Percentiles rank a stretch among this genome's conserved stretches.
Conservation (phyloP, 2,329 filamentous ascomycete genomes). For the Calonectria pseudoreteaudii region DNA sequence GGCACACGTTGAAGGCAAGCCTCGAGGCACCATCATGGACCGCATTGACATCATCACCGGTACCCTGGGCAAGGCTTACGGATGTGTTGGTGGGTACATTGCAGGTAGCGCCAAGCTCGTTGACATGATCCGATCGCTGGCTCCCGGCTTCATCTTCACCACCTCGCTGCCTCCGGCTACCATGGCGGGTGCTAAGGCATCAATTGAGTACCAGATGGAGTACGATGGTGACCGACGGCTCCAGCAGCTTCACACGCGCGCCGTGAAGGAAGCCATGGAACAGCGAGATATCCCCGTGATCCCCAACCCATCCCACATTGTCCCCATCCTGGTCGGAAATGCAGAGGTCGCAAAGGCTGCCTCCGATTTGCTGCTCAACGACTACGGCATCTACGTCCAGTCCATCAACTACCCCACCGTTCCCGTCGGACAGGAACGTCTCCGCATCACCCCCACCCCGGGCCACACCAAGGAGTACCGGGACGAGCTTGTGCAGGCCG, state of each 20-base stretch:
- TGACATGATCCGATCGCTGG: slow-evolving; percentile 92
- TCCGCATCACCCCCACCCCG: slow-evolving; percentile 95
- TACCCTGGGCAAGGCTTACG: slow-evolving; percentile 97
- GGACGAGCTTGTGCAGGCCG: slow-evolving; percentile 83
- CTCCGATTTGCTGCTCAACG: slow-evolving; percentile 89
- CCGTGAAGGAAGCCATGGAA: slow-evolving; percentile 86
- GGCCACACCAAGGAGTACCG: slow-evolving; percentile 89
- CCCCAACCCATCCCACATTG: slow-evolving; percentile 96
- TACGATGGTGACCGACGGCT: slow-evolving; percentile 89
- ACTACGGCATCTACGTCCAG: slow-evolving; percentile 96
- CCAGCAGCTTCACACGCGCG: slow-evolving; percentile 95
- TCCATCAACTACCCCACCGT: slow-evolving; percentile 99
- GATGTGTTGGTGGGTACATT: slow-evolving; percentile 97
- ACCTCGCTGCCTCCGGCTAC: slow-evolving; percentile 95
- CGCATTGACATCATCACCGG: slow-evolving; percentile 98
- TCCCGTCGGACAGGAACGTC: slow-evolving; percentile 95
- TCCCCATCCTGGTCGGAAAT: slow-evolving; percentile 93
- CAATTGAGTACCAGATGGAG: slow-evolving; percentile 92
- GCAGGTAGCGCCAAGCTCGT: slow-evolving; percentile 88
- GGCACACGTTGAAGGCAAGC: slow-evolving; percentile 79
- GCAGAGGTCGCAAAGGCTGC: slow-evolving; percentile 93
- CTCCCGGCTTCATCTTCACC: slow-evolving; percentile 98
- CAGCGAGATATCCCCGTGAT: slow-evolving; percentile 93
- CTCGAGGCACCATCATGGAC: slow-evolving; percentile 90
- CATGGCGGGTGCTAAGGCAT: slow-evolving; percentile 92